A percentile compares a stretch with the other conserved stretches of the same genome.
These are phyloP conservation scores for Wickerhamomyces sydowiorum DNA, from an alignment of 805 yeast genomes.

Conservation along the genomic window DNA sequence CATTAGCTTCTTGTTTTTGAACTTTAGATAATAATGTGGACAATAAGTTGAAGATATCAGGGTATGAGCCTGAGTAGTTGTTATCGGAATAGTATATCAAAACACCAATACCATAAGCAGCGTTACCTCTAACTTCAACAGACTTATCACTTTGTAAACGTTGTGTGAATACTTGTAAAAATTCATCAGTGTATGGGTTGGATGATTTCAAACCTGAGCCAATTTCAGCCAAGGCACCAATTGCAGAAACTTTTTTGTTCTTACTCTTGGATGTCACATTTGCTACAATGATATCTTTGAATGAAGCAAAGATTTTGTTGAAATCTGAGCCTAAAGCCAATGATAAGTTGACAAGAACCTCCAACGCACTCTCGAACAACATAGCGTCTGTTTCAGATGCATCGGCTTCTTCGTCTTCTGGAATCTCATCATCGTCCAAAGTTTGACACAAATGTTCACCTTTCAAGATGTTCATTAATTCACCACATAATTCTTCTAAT, in stretches of 20 bases:
- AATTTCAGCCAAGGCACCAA: slow-evolving; percentile 90
- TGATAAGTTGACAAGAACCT: slow-evolving; percentile 75
- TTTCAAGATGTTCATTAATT: slow-evolving; percentile 66
- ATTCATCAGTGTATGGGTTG: slow-evolving; percentile 63
- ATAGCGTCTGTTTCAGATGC: slow-evolving; percentile 60
- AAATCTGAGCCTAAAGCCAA: slow-evolving; percentile 77
- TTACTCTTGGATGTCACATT: slow-evolving; percentile 58
- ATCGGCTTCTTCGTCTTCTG: slow-evolving; percentile 51
- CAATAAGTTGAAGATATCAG: slow-evolving; percentile 58
- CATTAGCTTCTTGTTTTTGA: slow-evolving; percentile 55
- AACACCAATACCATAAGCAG: slow-evolving; percentile 94
- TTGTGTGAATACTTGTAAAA: slow-evolving; percentile 63
- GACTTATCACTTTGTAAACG: slow-evolving; percentile 72
- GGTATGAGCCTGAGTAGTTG: slow-evolving; percentile 52
- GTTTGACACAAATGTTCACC: slow-evolving; percentile 83
- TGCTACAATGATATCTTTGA: slow-evolving; percentile 56
- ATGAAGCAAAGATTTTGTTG: slow-evolving; percentile 61
- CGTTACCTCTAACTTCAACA: slow-evolving; percentile 86
- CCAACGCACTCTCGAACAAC: slow-evolving; percentile 79
- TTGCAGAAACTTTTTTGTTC: slow-evolving; percentile 73
- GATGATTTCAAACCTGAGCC: slow-evolving; percentile 62
- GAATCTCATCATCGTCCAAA: slow-evolving; percentile 62
- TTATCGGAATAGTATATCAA: slow-evolving; percentile 41
- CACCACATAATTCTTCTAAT: slow-evolving; percentile 65
- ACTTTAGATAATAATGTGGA: slow-evolving; percentile 74